Evolutionary conservation across 352 stramenopile species (phyloP).

Genomic region (Phytophthora sp.): DNA sequence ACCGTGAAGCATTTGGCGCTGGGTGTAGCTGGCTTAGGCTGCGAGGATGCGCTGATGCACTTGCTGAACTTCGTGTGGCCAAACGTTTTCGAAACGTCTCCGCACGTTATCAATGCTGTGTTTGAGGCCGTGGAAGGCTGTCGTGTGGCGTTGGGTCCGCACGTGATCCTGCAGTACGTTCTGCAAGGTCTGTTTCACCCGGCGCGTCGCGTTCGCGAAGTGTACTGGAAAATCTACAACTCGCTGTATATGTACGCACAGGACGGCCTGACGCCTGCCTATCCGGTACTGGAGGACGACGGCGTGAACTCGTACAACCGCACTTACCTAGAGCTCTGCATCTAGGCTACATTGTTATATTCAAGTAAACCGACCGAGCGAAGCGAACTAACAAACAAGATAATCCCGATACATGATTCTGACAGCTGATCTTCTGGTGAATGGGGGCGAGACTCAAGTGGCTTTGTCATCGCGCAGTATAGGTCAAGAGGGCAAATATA

Average conservation of each 20-base stretch:
- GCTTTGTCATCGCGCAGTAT: conserved; percentile 20
- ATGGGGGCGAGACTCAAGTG: conserved; percentile 10
- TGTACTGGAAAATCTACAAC: conserved; percentile 99
- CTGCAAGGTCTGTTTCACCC: conserved; percentile 99
- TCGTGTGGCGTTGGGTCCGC: conserved; percentile 96
- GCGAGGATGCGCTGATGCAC: conserved; percentile 98
- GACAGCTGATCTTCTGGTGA: conserved; percentile 18
- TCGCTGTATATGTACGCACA: conserved; percentile 99
- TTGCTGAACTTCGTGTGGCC: conserved; percentile 99
- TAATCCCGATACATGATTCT: neutral
- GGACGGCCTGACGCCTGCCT: conserved; percentile 97
- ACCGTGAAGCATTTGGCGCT: conserved; percentile 98
- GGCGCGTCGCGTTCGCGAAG: conserved; percentile 97
- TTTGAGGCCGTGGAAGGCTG: conserved; percentile 98
- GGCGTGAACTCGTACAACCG: conserved; percentile 95
- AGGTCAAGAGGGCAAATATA: conserved; percentile 32
- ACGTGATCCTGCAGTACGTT: conserved; percentile 97
- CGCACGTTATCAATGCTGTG: conserved; percentile 99
- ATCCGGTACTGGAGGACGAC: conserved; percentile 96
- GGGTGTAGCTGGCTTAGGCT: conserved; percentile 96
- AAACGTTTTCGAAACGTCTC: conserved; percentile 99
- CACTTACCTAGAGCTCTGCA: conserved; percentile 93
- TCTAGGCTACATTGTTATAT: conserved; percentile 44
- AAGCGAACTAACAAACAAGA: conserved; percentile 7
- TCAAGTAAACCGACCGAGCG: conserved; percentile 4